Evolutionary conservation across 768 basidiomycete species (phyloP), one percentile per base, ranked within the genome.

Genomic region (Phaeotremella fagi): DNA sequence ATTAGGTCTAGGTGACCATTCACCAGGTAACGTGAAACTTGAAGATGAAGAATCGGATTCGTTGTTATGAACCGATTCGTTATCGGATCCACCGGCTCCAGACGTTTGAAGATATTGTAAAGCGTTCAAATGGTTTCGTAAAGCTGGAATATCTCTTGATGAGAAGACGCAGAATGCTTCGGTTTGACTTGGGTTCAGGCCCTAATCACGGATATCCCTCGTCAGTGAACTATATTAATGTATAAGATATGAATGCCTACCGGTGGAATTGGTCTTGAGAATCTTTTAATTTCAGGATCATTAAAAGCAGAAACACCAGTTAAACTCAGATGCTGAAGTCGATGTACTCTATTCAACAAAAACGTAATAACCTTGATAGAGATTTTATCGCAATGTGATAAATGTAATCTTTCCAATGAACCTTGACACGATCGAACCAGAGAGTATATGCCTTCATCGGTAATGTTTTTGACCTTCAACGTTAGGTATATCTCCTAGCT

Each of bases 241-340:
- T 16, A 16, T 7, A 16, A 33, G 3, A 44, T 46, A n/a, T n/a
- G n/a, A n/a, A 27, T 25, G 80, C 83, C 57, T 64, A 94, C 91
- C 67, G 82, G 78, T 14, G 95, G 95, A 20, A 90, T 86, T 33
- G 83, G 80, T 33, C 94, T 82, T 74, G 95, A 95, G 70, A 89
- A 98, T 59, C 82, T 80, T 72, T 97, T 91, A 51, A 95, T 73
- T 61, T 91, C 90, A 26, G 81, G 78, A 63, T 86, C 82, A 46
- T 85, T 82, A 78, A 99, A 98, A 4, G 90, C 83, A 7, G 85
- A 85, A 27, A 99, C 87, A n/a, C 92, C 95, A n/a, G 95, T 97
- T 57, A 99, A 76, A 74, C 90, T 94, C 43, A 99, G 80, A 77
- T 99, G 95, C 0, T 90, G 95, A 26, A 99, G 78, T 62, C 88